A percentile compares a stretch with the other conserved stretches of the same genome.
phyloP scores from a whole-genome alignment of 1,284 basidiomycete species.

The Cutaneotrichosporon cyanovorans region DNA sequence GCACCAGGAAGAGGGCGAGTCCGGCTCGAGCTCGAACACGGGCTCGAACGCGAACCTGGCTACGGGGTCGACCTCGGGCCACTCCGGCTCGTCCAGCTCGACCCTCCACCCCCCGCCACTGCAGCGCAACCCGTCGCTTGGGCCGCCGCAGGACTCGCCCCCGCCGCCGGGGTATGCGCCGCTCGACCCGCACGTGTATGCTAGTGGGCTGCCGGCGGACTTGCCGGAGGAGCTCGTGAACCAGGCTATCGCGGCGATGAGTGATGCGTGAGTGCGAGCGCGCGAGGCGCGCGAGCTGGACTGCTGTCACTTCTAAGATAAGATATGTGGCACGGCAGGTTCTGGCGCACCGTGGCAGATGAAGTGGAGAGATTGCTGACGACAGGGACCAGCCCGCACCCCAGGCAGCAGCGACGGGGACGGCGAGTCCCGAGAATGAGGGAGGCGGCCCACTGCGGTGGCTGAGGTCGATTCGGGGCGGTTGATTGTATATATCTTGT shows the following conservation, averaged over 20 bases:
- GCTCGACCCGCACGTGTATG: slow-evolving; percentile 45
- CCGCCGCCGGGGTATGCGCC: slow-evolving; percentile 46
- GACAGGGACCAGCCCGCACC: too few relatives aligned
- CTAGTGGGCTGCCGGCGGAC: slow-evolving; percentile 43
- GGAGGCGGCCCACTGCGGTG: too few relatives aligned
- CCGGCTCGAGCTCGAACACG: neutral
- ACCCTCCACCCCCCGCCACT: slow-evolving; percentile 4
- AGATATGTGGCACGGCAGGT: too few relatives aligned
- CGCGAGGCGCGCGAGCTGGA: too few relatives aligned
- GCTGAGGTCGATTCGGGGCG: too few relatives aligned
- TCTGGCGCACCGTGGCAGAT: too few relatives aligned
- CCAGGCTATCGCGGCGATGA: slow-evolving; percentile 44
- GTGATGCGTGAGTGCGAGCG: slow-evolving; percentile 11
- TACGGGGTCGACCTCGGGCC: neutral
- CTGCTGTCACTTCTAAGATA: too few relatives aligned
- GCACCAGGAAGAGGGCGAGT: neutral
- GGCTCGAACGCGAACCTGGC: neutral
- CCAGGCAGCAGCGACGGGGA: too few relatives aligned
- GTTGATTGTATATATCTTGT: too few relatives aligned
- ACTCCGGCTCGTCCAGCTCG: neutral
- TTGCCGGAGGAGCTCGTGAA: slow-evolving; percentile 45
- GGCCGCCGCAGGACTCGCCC: slow-evolving; percentile 19
- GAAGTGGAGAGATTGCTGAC: too few relatives aligned
- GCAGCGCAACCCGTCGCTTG: slow-evolving; percentile 10
- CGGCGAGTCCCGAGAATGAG: too few relatives aligned